Conservation (phyloP, 225 moss, liverwort and hornwort genomes). For the Bryoerythrophyllum caledonicum region DNA sequence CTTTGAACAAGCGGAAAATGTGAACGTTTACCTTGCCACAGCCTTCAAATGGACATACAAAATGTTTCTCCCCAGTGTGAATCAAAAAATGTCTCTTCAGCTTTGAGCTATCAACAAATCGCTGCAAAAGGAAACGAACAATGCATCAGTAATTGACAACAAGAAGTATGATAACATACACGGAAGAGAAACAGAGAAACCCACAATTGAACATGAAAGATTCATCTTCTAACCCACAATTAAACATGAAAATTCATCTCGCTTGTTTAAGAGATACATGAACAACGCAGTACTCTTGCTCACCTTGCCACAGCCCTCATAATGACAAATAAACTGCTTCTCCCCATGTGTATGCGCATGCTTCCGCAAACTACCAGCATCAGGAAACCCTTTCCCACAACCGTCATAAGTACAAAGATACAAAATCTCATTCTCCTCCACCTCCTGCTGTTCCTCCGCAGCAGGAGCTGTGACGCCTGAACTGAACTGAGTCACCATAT, state of each 20-base stretch:
- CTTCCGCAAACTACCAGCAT: constrained; percentile 77
- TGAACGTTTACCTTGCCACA: constrained; percentile 80
- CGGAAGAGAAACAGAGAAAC: background rate
- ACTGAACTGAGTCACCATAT: constrained; percentile 55
- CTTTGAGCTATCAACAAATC: constrained; percentile 99
- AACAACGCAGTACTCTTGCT: background rate
- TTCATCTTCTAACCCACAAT: constrained; percentile 2
- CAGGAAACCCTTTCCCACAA: constrained; percentile 90
- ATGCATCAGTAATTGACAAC: background rate
- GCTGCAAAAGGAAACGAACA: constrained; percentile 54
- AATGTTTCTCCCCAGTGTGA: constrained; percentile 98
- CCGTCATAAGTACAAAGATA: constrained; percentile 89
- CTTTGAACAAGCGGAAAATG: background rate
- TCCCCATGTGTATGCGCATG: constrained; percentile 97
- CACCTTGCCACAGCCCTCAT: constrained; percentile 99
- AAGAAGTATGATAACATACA: background rate
- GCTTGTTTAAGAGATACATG: too few relatives aligned
- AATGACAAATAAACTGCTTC: constrained; percentile 95
- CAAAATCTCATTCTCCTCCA: constrained; percentile 83
- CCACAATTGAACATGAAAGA: too few relatives aligned
- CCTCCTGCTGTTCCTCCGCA: constrained; percentile 69
- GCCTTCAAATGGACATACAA: constrained; percentile 92
- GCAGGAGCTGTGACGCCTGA: constrained; percentile 44
- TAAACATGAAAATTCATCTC: background rate
- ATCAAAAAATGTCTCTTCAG: constrained; percentile 95